A percentile compares a stretch with the other conserved stretches of the same genome.
phyloP scores from a whole-genome alignment of 179 eudicot genomes.

The Beta corolliflora region DNA sequence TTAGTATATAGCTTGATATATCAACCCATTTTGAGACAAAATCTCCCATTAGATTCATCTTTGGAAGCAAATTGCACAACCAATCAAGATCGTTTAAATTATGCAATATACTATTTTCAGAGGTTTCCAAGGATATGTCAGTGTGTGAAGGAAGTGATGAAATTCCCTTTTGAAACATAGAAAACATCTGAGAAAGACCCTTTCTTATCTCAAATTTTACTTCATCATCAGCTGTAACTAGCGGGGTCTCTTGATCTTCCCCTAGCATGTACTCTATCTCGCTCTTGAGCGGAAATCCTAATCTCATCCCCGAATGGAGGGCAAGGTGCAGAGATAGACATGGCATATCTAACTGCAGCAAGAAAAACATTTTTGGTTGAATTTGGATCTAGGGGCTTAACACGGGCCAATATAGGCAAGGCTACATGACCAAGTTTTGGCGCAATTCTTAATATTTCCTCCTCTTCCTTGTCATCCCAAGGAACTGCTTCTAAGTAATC shows the following conservation, averaged over 20 bases:
- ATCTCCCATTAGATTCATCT: constrained; percentile 75
- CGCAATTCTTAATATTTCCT: constrained; percentile 49
- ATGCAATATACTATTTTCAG: constrained; percentile 45
- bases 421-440: constrained; percentile 61
- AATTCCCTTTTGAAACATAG: constrained; percentile 47
- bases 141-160: constrained; percentile 42
- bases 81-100: constrained; percentile 62
- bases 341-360: constrained; percentile 80
- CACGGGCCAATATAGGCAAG: constrained; percentile 63
- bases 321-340: constrained; percentile 48
- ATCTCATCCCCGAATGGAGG: constrained; percentile 75
- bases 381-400: constrained; percentile 52
- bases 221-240: constrained; percentile 59
- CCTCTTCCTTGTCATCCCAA: constrained; percentile 82
- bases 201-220: constrained; percentile 49
- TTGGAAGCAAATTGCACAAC: constrained; percentile 68
- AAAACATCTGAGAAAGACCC: constrained; percentile 53
- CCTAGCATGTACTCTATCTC: constrained; percentile 90
- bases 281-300: constrained; percentile 82
- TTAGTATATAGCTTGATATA: constrained; percentile 42
- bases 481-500: constrained; percentile 75
- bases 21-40: constrained; percentile 69
- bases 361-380: constrained; percentile 65
- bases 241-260: constrained; percentile 60
- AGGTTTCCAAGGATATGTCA: constrained; percentile 28